Base-by-base conservation (phyloP, 768 basidiomycete species). In the Kwoniella sp. region DNA sequence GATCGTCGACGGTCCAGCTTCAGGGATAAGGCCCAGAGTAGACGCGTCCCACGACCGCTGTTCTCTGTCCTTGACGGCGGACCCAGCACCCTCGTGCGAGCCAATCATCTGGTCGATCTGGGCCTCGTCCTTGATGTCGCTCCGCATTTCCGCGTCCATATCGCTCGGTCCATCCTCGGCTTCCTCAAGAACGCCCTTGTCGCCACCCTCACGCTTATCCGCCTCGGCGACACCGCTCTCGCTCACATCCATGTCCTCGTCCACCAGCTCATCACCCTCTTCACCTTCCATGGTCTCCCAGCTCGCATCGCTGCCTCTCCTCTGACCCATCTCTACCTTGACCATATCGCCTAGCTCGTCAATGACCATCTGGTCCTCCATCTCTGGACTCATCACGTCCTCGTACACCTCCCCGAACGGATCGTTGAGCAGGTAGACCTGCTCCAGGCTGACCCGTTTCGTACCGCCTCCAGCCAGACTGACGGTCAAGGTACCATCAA, bases 361-460 rank as follows among this genome's bases (percentile, higher is more conserved):
- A 5, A 50, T 44, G 49, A 44, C 34, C 43, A 56, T 71, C 25
- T 54, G 68, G 8, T 75, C 74, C 26, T 76, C 74, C 17, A 57
- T 44, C 15, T 11, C 28, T 62, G 5, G 70, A 69, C 26, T 62
- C 37, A 25, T 44, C 15, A 47, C 64, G 29, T 79, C 81, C 36
- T 78, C 79, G 82, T 83, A 85, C 23, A 80, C 69, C 46, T 83
- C 83, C 56, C 87, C 85, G 7, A 87, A 78, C 9, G 84, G 86
- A 73, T 90, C 89, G 56, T 87, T 84, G 32, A 95, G 74, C 57
- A 83, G 80, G 9, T 85, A 88, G 41, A 92, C 71, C 20, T 84
- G 80, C 48, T 83, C 78, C 45, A 91, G 67, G 3, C 84, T 81
- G 49, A 87, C 82, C 10, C 76, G 69, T 17, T 73, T 73, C 1